Evolutionary conservation across 2,329 filamentous ascomycete species (phyloP).

Genomic region (Aspergillus novofumigatus): DNA sequence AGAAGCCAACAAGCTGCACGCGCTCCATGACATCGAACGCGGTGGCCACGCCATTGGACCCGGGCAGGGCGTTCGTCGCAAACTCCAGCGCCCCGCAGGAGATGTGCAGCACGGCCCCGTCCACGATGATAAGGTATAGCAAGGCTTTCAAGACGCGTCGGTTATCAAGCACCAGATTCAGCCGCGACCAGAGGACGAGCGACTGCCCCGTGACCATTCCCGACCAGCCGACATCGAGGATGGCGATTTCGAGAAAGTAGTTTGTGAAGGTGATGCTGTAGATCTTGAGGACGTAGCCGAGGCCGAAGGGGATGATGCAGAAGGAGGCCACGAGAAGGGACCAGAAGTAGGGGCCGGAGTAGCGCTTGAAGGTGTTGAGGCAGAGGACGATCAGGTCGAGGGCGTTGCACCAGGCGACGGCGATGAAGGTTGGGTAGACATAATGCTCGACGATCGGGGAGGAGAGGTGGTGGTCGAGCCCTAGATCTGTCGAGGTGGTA

Average conservation of each 20-base stretch:
- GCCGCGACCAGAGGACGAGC: slow-evolving; percentile 46
- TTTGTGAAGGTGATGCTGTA: slow-evolving; percentile 32
- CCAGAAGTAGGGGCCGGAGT: slow-evolving; percentile 48
- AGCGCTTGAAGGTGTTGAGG: slow-evolving; percentile 44
- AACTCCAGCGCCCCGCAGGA: slow-evolving; percentile 41
- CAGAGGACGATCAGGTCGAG: slow-evolving; percentile 46
- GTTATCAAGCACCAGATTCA: slow-evolving; percentile 43
- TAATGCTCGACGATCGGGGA: slow-evolving; percentile 17
- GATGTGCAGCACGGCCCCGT: slow-evolving; percentile 40
- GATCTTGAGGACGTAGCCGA: slow-evolving; percentile 46
- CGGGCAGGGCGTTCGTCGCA: slow-evolving; percentile 28
- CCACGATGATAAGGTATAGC: slow-evolving; percentile 43
- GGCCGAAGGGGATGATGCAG: slow-evolving; percentile 41
- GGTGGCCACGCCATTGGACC: slow-evolving; percentile 19
- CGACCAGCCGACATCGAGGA: slow-evolving; percentile 43
- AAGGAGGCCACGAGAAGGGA: slow-evolving; percentile 40
- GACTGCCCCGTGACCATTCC: slow-evolving; percentile 47
- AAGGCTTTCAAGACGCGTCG: slow-evolving; percentile 32
- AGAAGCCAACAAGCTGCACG: slow-evolving; percentile 53
- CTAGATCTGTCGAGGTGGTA: slow-evolving; percentile 2
- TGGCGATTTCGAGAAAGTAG: slow-evolving; percentile 32
- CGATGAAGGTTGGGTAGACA: slow-evolving; percentile 37
- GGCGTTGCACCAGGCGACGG: slow-evolving; percentile 46
- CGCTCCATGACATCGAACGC: slow-evolving; percentile 47
- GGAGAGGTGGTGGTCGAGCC: slow-evolving; percentile 3